Conservation (phyloP, 208 protist genomes). For the Trypanosoma brucei region DNA sequence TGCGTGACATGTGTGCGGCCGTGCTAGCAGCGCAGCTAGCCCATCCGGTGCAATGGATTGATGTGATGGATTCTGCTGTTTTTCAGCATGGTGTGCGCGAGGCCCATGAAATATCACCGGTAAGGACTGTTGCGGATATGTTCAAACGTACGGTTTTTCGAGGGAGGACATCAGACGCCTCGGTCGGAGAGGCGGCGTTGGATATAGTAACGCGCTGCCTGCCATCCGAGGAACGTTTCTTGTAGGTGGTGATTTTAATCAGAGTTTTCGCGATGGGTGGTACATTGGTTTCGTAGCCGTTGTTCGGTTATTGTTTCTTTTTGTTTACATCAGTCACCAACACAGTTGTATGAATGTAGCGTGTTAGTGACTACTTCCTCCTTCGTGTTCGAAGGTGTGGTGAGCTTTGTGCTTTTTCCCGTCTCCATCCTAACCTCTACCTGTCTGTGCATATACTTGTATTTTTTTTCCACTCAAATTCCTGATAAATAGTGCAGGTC, state of each 20-base stretch:
- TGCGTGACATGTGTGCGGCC: conserved; percentile 64
- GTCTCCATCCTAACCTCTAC: neutral
- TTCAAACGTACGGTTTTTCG: conserved; percentile 55
- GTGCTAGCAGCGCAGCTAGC: conserved; percentile 74
- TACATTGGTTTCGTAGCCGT: too few relatives aligned
- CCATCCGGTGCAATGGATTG: conserved; percentile 81
- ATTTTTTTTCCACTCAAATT: too few relatives aligned
- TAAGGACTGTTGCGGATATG: conserved; percentile 65
- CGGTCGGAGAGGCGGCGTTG: neutral
- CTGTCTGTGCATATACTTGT: too few relatives aligned
- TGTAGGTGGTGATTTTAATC: neutral
- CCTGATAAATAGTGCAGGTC: too few relatives aligned
- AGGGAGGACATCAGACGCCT: neutral
- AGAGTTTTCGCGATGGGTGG: too few relatives aligned
- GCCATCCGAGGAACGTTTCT: conserved; percentile 23
- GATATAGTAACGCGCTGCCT: conserved; percentile 21
- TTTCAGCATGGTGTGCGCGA: conserved; percentile 24
- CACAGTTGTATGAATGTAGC: too few relatives aligned
- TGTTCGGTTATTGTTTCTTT: neutral
- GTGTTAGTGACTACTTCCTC: neutral
- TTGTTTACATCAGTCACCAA: neutral
- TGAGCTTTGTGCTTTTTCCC: neutral
- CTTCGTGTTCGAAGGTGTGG: neutral
- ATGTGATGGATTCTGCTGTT: conserved; percentile 71
- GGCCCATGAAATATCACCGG: conserved; percentile 63